Conservation (phyloP, 768 basidiomycete species). For the Hortiboletus campestris region DNA sequence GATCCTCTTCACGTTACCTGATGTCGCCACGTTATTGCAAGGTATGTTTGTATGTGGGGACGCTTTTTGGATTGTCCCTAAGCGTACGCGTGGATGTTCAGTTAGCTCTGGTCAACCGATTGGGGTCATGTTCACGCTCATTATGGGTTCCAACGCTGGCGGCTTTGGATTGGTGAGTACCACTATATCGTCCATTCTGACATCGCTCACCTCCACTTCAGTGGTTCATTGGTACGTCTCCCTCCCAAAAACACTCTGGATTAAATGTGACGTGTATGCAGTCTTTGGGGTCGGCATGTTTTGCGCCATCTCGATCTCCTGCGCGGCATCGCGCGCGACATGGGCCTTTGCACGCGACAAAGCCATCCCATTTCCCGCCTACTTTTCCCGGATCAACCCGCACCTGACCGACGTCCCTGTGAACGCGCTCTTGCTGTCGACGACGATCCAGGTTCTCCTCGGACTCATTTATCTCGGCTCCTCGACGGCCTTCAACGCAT, state of each 20-base stretch:
- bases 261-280: constrained; percentile 1
- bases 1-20: constrained; percentile 63
- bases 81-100: constrained; percentile 13
- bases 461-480: constrained; percentile 64
- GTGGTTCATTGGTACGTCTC: constrained; percentile 43
- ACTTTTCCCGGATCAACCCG: constrained; percentile 47
- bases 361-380: constrained; percentile 53
- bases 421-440: constrained; percentile 60
- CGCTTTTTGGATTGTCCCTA: background rate
- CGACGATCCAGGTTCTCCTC: constrained; percentile 54
- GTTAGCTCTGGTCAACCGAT: constrained; percentile 64
- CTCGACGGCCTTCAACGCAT: constrained; percentile 64
- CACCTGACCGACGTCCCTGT: constrained; percentile 49
- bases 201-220: constrained; percentile 5
- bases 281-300: constrained; percentile 59
- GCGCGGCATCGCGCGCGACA: constrained; percentile 67
- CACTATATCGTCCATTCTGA: background rate
- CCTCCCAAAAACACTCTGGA: too few species aligned
- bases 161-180: constrained; percentile 57
- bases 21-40: constrained; percentile 48
- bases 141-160: constrained; percentile 60
- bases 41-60: constrained; percentile 33
- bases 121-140: constrained; percentile 58
- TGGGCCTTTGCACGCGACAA: constrained; percentile 72
- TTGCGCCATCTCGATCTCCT: constrained; percentile 64